Evolutionary conservation across 1,284 basidiomycete genomes (phyloP), one percentile per base, ranked within the genome.

Genomic region (Cryptococcus sp.): DNA sequence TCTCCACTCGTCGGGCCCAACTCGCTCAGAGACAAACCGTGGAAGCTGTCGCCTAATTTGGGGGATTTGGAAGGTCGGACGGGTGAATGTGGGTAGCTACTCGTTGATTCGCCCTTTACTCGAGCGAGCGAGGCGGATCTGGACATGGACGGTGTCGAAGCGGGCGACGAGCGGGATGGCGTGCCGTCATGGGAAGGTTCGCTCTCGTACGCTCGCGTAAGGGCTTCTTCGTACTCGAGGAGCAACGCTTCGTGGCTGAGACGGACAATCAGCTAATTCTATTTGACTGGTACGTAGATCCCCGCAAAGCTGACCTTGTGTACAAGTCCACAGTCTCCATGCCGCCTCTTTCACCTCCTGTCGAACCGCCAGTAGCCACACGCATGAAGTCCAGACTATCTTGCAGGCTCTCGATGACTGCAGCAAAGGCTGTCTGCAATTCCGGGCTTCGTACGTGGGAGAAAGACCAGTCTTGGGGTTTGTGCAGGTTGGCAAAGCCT

Each of bases 281-380:
- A 40, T 17, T 22, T 42, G 20, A 31, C 5, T 19, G 38, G 16
- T 17, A 50, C 11, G 51, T 25, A 3, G 45, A 10, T 48, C n/a
- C 17, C 22, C 20, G 42, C 13, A 22, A 50, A 16, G 65, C 82
- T 45, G 61, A 88, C 91, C 89, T 91, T 5, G 91, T 94, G 81
- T 91, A 98, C 70, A 97, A 89, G 76, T 98, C 94, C 6, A 95
- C 93, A 68, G 93, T 93, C 53, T 90, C 90, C 19, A 94, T 83
- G 1, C 88, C 88, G 50, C 88, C 88, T 7, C 85, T 82, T 55
- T 68, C 74, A 17, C 54, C 50, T 17, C 85, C 81, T 3, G 85
- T 83, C 15, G 75, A 77, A 0, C 83, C 84, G 55, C 97, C 91
- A 0, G 92, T 94, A 6, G 78, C 77, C 5, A 74, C 73, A 31